Conservation (phyloP, 805 yeast species). For the Jamesozyma rosinii region DNA sequence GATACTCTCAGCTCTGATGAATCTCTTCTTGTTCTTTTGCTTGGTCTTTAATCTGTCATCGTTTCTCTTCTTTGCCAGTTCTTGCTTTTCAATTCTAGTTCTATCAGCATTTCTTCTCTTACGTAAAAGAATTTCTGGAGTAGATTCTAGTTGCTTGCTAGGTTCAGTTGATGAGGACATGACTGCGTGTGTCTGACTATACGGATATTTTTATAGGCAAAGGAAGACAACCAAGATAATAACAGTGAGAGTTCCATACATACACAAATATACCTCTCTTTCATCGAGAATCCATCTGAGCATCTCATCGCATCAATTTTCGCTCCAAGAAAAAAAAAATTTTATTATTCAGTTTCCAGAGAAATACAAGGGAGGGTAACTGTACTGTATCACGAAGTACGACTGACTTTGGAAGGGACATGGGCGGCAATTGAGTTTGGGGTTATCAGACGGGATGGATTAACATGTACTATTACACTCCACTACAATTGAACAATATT, state of each 20-base stretch:
- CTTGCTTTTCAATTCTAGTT: constrained; percentile 64
- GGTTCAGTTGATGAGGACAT: constrained; percentile 2
- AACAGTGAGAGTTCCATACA: no score
- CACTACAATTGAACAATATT: no score
- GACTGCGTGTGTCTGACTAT: neutral
- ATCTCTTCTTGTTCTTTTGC: constrained; percentile 40
- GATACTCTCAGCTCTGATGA: constrained; percentile 65
- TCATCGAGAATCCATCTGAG: neutral
- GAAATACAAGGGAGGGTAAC: neutral
- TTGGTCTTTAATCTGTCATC: constrained; percentile 38
- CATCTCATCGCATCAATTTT: neutral
- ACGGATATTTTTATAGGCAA: neutral
- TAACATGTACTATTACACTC: no score
- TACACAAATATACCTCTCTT: neutral
- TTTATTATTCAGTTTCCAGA: neutral
- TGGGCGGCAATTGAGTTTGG: no score
- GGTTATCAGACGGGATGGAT: no score
- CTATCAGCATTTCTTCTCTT: constrained; percentile 75
- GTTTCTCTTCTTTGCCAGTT: constrained; percentile 45
- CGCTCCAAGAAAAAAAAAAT: neutral
- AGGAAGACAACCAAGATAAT: no score
- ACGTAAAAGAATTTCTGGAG: constrained; percentile 67
- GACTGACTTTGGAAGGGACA: no score
- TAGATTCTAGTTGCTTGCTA: constrained; percentile 33
- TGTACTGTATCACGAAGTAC: neutral